phyloP scores from a whole-genome alignment of 805 yeast species.

The Blastobotrys attinorum region DNA sequence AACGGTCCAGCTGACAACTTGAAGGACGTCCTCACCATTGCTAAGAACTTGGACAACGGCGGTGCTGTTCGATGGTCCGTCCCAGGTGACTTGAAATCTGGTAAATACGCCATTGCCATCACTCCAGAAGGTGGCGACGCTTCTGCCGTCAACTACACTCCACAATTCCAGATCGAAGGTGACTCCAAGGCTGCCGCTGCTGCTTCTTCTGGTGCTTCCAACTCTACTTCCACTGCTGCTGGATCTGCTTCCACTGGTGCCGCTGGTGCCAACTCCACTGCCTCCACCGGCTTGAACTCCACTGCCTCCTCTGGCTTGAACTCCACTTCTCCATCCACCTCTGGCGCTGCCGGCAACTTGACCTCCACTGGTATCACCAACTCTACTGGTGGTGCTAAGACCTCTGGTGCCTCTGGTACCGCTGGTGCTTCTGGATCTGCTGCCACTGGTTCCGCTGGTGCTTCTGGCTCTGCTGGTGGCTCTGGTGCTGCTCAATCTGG shows the following conservation, averaged over 20 bases:
- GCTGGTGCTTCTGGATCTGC: not conserved
- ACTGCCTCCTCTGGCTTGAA: not conserved
- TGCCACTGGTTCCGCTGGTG: conserved; percentile 4
- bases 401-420: conserved; percentile 2
- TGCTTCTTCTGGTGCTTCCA: conserved; percentile 5
- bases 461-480: conserved; percentile 6
- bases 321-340: not conserved
- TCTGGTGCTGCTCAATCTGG: conserved; percentile 3
- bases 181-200: conserved; percentile 14
- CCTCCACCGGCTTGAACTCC: not conserved
- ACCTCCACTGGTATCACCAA: conserved; percentile 2
- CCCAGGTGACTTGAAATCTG: conserved; percentile 25
- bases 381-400: conserved; percentile 2
- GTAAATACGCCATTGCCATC: conserved; percentile 30
- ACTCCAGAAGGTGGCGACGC: conserved; percentile 22
- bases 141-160: conserved; percentile 30
- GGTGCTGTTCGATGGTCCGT: conserved; percentile 33
- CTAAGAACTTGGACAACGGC: conserved; percentile 27
- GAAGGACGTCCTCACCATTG: conserved; percentile 28
- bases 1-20: conserved; percentile 29
- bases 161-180: conserved; percentile 23
- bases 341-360: not conserved
- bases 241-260: conserved; percentile 10
- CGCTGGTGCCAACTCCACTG: conserved; percentile 10
- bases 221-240: conserved; percentile 5